Evolutionary conservation across 2,329 filamentous ascomycete genomes (phyloP).

Genomic region (Venturia pyrina): DNA sequence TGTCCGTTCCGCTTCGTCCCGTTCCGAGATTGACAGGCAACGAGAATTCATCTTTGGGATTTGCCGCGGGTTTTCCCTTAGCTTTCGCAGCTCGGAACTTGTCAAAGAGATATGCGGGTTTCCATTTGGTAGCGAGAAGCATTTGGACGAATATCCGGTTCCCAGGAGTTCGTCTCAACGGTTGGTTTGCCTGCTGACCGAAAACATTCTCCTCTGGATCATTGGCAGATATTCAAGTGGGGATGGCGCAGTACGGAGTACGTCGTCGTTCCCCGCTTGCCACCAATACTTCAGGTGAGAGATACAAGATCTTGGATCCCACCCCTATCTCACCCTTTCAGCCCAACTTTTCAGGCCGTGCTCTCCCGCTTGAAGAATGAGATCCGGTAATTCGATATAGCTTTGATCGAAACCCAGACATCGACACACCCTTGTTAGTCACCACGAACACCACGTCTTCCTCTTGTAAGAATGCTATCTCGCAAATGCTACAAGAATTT

Average conservation of each 20-base stretch:
- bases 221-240: background rate
- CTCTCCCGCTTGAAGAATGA: background rate
- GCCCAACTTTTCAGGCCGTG: no score
- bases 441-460: no score
- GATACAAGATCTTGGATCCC: background rate
- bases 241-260: background rate
- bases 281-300: background rate
- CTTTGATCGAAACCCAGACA: background rate
- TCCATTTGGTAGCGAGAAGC: background rate
- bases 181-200: background rate
- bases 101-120: background rate
- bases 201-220: background rate
- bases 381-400: background rate
- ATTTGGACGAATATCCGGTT: background rate
- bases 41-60: background rate
- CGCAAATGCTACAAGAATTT: background rate
- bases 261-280: background rate
- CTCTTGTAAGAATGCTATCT: no score
- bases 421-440: background rate
- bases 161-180: background rate
- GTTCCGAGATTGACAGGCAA: slow-evolving; percentile 1
- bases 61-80: background rate
- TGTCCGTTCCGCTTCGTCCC: background rate
- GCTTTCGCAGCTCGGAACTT: background rate
- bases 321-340: background rate